A percentile compares a stretch with the other conserved stretches of the same genome.
phyloP scores from a whole-genome alignment of 306 rosid genomes.

The Purshia tridentata region DNA sequence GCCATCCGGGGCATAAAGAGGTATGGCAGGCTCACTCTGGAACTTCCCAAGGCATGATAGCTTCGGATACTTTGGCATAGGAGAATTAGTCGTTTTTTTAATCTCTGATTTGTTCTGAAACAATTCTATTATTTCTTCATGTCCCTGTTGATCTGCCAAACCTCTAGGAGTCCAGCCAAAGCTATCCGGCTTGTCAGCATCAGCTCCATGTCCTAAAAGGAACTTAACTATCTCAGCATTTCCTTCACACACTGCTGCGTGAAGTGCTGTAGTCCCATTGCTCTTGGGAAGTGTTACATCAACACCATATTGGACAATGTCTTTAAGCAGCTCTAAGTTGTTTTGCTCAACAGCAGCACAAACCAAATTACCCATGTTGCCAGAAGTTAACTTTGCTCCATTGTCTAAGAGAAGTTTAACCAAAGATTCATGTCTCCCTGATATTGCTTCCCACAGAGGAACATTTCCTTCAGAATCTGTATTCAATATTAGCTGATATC shows the following conservation, averaged over 20 bases:
- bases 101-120: constrained; percentile 24
- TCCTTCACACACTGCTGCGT: constrained; percentile 53
- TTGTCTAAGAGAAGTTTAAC: constrained; percentile 46
- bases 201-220: constrained; percentile 55
- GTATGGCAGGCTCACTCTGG: constrained; percentile 39
- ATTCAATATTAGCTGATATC: constrained; percentile 1
- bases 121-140: constrained; percentile 43
- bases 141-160: constrained; percentile 58
- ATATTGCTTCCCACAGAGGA: constrained; percentile 60
- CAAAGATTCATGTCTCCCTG: constrained; percentile 38
- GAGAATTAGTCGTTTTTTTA: constrained; percentile 7
- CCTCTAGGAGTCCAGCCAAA: constrained; percentile 58
- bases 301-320: constrained; percentile 32
- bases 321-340: constrained; percentile 47
- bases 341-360: constrained; percentile 50
- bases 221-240: constrained; percentile 47
- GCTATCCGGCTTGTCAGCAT: constrained; percentile 39
- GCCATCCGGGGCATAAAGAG: constrained; percentile 22
- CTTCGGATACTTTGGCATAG: constrained; percentile 1
- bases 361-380: constrained; percentile 39
- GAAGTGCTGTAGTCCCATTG: constrained; percentile 56
- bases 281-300: constrained; percentile 40
- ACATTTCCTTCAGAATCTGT: constrained; percentile 57
- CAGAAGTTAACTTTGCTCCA: constrained; percentile 43
- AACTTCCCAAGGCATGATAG: constrained; percentile 24